A percentile compares a stretch with the other conserved stretches of the same genome.
phyloP scores from a whole-genome alignment of 805 yeast species.

The Candida awuae region DNA sequence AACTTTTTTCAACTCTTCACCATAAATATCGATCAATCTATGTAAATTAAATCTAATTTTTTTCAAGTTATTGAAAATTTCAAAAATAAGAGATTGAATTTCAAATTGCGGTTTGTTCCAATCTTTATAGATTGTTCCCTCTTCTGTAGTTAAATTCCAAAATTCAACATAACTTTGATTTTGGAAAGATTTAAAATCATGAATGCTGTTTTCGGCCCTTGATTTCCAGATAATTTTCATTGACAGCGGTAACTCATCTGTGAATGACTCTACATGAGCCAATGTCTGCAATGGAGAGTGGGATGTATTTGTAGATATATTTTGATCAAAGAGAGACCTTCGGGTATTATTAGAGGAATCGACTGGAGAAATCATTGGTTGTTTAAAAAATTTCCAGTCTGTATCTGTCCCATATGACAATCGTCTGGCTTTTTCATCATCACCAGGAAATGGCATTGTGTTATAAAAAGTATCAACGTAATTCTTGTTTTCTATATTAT shows the following conservation, averaged over 20 bases:
- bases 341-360: neutral
- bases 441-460: conserved; percentile 1
- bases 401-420: conserved; percentile 2
- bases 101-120: conserved; percentile 26
- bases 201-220: conserved; percentile 19
- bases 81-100: conserved; percentile 26
- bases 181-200: conserved; percentile 18
- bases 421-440: neutral
- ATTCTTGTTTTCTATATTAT: neutral
- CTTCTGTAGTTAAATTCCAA: conserved; percentile 24
- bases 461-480: neutral
- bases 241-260: conserved; percentile 16
- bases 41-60: conserved; percentile 23
- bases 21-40: conserved; percentile 24
- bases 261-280: neutral
- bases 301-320: neutral
- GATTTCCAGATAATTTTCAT: conserved; percentile 23
- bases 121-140: conserved; percentile 13
- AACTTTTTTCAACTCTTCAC: conserved; percentile 17
- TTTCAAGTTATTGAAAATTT: conserved; percentile 20
- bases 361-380: conserved; percentile 9
- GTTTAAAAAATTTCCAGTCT: conserved; percentile 4
- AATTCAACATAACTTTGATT: conserved; percentile 23
- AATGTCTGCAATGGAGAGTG: neutral
- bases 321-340: neutral